Evolutionary conservation across 805 yeast genomes (phyloP).

Genomic region (Phaffomyces opuntiae): DNA sequence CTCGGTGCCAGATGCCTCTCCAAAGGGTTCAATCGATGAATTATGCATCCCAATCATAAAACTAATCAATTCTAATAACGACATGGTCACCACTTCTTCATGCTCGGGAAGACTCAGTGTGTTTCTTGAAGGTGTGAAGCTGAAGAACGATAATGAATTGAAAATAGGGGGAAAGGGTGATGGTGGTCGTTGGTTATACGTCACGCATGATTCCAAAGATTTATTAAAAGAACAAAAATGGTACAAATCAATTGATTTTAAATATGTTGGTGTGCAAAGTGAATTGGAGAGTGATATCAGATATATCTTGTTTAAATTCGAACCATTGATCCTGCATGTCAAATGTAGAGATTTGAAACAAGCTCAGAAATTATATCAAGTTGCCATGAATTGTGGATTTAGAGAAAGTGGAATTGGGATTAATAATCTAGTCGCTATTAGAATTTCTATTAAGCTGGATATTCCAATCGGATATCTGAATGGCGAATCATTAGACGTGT

Average conservation of each 20-base stretch:
- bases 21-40: slow-evolving; percentile 81
- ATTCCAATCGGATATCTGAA: slow-evolving; percentile 62
- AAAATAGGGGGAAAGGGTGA: slow-evolving; percentile 79
- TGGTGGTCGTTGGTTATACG: slow-evolving; percentile 83
- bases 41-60: slow-evolving; percentile 66
- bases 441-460: slow-evolving; percentile 69
- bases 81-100: slow-evolving; percentile 81
- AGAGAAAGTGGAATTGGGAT: slow-evolving; percentile 83
- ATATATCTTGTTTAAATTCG: slow-evolving; percentile 68
- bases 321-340: slow-evolving; percentile 80
- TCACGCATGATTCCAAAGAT: slow-evolving; percentile 51
- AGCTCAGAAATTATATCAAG: slow-evolving; percentile 57
- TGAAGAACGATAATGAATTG: slow-evolving; percentile 16
- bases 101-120: slow-evolving; percentile 86
- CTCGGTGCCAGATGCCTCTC: slow-evolving; percentile 58
- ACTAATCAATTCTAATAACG: slow-evolving; percentile 51
- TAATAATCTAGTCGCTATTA: slow-evolving; percentile 68
- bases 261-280: slow-evolving; percentile 9
- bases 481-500: slow-evolving; percentile 20
- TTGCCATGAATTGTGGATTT: slow-evolving; percentile 81
- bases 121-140: slow-evolving; percentile 67
- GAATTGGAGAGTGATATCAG: slow-evolving; percentile 30
- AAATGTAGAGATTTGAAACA: slow-evolving; percentile 56
- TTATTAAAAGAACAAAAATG: slow-evolving; percentile 36
- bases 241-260: slow-evolving; percentile 29